Evolutionary conservation across 2,329 filamentous ascomycete genomes (phyloP), one percentile per base, ranked within the genome.

Genomic region (Xylariaceae sp.): DNA sequence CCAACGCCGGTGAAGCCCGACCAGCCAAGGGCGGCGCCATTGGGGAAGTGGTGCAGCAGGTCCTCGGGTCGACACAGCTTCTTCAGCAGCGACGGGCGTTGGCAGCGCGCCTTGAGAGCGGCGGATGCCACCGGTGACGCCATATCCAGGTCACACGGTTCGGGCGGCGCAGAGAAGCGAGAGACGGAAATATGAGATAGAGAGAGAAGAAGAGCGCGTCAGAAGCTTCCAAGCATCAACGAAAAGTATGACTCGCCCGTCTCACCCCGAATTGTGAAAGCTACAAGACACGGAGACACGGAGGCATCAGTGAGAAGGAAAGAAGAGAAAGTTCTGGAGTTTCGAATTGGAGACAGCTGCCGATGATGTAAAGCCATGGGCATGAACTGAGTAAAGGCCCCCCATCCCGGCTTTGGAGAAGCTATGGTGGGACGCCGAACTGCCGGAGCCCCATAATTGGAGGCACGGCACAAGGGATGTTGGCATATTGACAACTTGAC

Each of bases 1-100:
- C 85, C 85, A 34, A 93, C 86, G 50, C 86, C 87, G 10, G 87
- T 94, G 62, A 94, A 94, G 22, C 87, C 87, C 44, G 80, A 87
- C 87, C 87, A 94, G 52, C 87, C 88, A 50, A 94, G 76, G 60
- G 92, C 92, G n/a, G 83, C 64, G 54, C 80, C 80, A 67, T 92
- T 76, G 44, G 87, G 87, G 52, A 94, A 94, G 47, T 84, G 72
- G 43, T 83, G 71, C 39, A 94, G 71, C 44, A 93, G 61, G 57
- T 93, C 86, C 59, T 92, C 77, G 23, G 87, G 77, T 50, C 78
- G 78, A 49, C 80, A 78, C 38, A 94, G 68, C 70, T 90, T 93
- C 51, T 78, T 80, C 36, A 93, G 71, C 60, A 90, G 79, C 26
- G 81, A 83, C 15, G 86, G 80, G 45, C 84, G 75, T 48, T 79